phyloP scores from a whole-genome alignment of 2,329 filamentous ascomycete genomes.

The Sphaerostilbella broomeana region DNA sequence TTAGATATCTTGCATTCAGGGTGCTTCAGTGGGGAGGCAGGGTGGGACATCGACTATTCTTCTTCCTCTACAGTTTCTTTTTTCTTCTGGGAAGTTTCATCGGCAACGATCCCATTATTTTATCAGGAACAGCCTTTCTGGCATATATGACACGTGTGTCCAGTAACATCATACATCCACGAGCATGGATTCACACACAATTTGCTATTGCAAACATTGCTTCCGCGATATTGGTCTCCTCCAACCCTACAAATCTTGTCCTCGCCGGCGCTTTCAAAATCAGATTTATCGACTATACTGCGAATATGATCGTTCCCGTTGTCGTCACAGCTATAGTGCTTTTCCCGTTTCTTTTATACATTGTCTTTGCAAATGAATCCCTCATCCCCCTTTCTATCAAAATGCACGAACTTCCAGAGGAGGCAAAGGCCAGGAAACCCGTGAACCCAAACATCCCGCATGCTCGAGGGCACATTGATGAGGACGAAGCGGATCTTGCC shows the following conservation, averaged over 20 bases:
- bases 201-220: slow-evolving; percentile 68
- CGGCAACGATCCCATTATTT: slow-evolving; percentile 68
- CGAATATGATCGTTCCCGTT: slow-evolving; percentile 71
- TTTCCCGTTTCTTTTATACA: slow-evolving; percentile 63
- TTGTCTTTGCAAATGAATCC: slow-evolving; percentile 57
- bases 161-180: slow-evolving; percentile 62
- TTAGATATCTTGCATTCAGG: slow-evolving; percentile 63
- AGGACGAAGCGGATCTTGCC: slow-evolving; percentile 39
- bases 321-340: slow-evolving; percentile 60
- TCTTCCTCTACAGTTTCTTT: slow-evolving; percentile 69
- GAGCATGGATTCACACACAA: slow-evolving; percentile 67
- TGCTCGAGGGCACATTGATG: slow-evolving; percentile 48
- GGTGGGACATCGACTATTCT: slow-evolving; percentile 61
- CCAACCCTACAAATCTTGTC: slow-evolving; percentile 71
- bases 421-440: slow-evolving; percentile 47
- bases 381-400: slow-evolving; percentile 61
- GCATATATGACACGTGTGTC: slow-evolving; percentile 73
- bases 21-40: slow-evolving; percentile 62
- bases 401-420: slow-evolving; percentile 60
- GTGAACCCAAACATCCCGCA: slow-evolving; percentile 69
- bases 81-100: slow-evolving; percentile 61
- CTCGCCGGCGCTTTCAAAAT: slow-evolving; percentile 66
- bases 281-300: slow-evolving; percentile 66
- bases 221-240: slow-evolving; percentile 70
- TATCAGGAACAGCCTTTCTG: slow-evolving; percentile 67